Conservation (phyloP, 768 basidiomycete species). For the Lanmaoa rubissima region DNA sequence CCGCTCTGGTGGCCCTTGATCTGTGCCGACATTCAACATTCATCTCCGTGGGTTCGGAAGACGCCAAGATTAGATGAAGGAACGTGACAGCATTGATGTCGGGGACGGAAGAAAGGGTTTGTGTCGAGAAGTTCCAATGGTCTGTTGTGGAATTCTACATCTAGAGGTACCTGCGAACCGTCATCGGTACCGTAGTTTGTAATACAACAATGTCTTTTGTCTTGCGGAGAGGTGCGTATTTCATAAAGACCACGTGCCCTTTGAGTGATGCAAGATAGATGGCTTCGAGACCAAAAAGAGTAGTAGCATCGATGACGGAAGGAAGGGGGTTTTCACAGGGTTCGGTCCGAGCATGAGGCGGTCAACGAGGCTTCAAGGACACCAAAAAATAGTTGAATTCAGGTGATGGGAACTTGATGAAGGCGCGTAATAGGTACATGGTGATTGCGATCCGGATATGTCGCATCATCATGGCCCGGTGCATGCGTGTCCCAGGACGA, state of each 20-base stretch:
- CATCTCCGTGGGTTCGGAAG: constrained; percentile 9
- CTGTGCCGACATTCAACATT: neutral
- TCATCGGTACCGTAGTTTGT: neutral
- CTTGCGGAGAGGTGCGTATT: neutral
- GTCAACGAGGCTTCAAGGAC: constrained; percentile 16
- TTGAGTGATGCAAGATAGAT: neutral
- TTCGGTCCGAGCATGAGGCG: constrained; percentile 2
- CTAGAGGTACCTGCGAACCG: neutral
- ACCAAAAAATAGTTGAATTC: constrained; percentile 1
- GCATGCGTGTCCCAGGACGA: neutral
- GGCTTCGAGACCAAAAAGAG: neutral
- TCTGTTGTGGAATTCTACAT: neutral
- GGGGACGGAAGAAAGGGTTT: neutral
- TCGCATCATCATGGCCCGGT: neutral
- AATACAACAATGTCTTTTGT: too few relatives aligned
- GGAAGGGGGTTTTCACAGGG: neutral
- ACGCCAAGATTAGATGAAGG: neutral
- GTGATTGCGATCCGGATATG: neutral
- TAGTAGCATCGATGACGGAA: neutral
- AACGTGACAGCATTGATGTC: neutral
- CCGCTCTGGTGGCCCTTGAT: neutral
- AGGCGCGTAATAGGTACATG: neutral
- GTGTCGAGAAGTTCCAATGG: neutral
- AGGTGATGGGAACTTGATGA: neutral
- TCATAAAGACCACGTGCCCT: constrained; percentile 1